Evolutionary conservation across 441 rosid species (phyloP).

Genomic region (Geranium incanum): DNA sequence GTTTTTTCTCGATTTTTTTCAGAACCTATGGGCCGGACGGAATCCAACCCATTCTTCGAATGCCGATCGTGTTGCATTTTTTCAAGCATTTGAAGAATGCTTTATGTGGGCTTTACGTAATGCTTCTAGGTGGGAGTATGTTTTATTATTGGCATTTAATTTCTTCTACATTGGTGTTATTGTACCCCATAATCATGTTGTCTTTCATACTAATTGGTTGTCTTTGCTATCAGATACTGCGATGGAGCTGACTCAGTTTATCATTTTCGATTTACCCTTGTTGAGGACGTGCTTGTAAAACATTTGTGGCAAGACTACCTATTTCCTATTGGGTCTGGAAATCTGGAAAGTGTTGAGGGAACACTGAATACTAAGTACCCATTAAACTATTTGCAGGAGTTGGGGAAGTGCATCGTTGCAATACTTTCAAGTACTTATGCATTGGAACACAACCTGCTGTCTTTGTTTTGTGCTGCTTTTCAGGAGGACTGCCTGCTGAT

Average conservation of each 20-base stretch:
- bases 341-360: conserved; percentile 29
- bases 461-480: conserved; percentile 45
- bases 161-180: conserved; percentile 13
- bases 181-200: conserved; percentile 13
- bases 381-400: conserved; percentile 43
- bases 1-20: conserved; percentile 64
- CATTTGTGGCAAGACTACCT: conserved; percentile 73
- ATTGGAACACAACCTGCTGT: conserved; percentile 50
- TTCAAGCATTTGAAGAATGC: conserved; percentile 66
- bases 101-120: conserved; percentile 74
- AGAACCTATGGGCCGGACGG: conserved; percentile 78
- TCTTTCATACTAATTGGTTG: conserved; percentile 20
- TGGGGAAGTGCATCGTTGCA: conserved; percentile 75
- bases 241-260: conserved; percentile 39
- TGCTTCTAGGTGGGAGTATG: conserved; percentile 51
- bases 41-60: conserved; percentile 42
- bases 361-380: conserved; percentile 31
- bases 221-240: conserved; percentile 39
- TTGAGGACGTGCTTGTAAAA: conserved; percentile 59
- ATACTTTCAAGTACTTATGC: conserved; percentile 56
- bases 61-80: conserved; percentile 48
- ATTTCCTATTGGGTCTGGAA: conserved; percentile 25
- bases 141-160: conserved; percentile 16
- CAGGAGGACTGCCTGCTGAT: conserved; percentile 46
- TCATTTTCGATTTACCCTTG: conserved; percentile 45